Percentiles rank a stretch among this genome's conserved stretches.
phyloP scores from a whole-genome alignment of 352 stramenopile genomes.

The Thraustotheca clavata region DNA sequence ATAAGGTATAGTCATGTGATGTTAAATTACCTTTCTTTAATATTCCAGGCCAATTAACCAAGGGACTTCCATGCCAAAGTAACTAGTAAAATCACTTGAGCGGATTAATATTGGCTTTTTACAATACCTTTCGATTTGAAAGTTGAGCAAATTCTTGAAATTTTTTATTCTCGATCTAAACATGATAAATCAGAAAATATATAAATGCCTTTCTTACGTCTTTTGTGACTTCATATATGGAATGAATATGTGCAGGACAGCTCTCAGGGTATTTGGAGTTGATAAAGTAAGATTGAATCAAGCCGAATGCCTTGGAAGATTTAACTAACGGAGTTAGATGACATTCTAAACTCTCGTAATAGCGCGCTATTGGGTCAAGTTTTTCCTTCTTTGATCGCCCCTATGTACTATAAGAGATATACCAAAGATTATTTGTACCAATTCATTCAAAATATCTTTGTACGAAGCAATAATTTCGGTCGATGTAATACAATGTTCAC shows the following conservation, averaged over 20 bases:
- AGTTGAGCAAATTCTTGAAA: conserved; percentile 6
- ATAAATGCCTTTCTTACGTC: too few relatives aligned
- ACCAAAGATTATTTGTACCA: too few relatives aligned
- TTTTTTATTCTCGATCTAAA: not conserved
- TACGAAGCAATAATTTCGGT: not conserved
- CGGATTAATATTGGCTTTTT: not conserved
- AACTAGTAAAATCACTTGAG: conserved; percentile 35
- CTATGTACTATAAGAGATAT: too few relatives aligned
- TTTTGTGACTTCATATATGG: conserved; percentile 1
- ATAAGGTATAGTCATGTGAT: not conserved
- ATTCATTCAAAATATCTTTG: not conserved
- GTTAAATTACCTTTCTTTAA: conserved; percentile 32
- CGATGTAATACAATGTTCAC: not conserved
- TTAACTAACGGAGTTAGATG: not conserved
- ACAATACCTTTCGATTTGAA: conserved; percentile 14
- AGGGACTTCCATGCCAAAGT: conserved; percentile 80
- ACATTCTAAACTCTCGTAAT: not conserved
- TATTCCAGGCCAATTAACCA: conserved; percentile 81
- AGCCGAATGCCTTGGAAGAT: not conserved
- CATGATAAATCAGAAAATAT: too few relatives aligned
- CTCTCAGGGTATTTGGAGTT: conserved; percentile 15
- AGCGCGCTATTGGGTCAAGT: not conserved
- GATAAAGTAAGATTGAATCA: conserved; percentile 8
- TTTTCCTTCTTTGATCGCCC: too few relatives aligned
- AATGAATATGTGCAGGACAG: too few relatives aligned